phyloP scores from a whole-genome alignment of 257 asterid species.

The Gardenia jasminoides region DNA sequence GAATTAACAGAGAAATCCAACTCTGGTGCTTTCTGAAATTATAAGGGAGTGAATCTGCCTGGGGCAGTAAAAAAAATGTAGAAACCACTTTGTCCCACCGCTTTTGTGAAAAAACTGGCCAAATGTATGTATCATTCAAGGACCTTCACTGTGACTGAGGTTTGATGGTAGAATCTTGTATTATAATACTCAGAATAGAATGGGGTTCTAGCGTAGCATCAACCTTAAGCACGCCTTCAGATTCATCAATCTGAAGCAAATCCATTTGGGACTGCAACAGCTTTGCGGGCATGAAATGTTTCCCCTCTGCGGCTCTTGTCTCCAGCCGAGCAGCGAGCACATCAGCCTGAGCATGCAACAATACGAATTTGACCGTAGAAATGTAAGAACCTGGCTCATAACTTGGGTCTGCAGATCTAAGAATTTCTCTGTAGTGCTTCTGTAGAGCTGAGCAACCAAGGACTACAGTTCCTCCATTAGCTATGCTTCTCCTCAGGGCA shows the following conservation, averaged over 20 bases:
- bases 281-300: slow-evolving; percentile 81
- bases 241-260: slow-evolving; percentile 72
- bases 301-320: slow-evolving; percentile 59
- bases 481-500: slow-evolving; percentile 33
- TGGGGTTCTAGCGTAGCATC: slow-evolving; percentile 69
- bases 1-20: no score
- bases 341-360: slow-evolving; percentile 54
- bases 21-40: no score
- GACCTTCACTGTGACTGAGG: neutral
- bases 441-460: slow-evolving; percentile 74
- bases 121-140: neutral
- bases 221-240: slow-evolving; percentile 65
- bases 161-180: slow-evolving; percentile 30
- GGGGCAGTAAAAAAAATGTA: no score
- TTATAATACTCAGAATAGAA: slow-evolving; percentile 34
- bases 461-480: slow-evolving; percentile 32
- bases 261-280: slow-evolving; percentile 82
- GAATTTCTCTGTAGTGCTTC: slow-evolving; percentile 73
- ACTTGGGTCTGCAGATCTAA: slow-evolving; percentile 64
- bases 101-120: neutral
- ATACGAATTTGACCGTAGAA: slow-evolving; percentile 48
- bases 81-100: no score
- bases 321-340: slow-evolving; percentile 63
- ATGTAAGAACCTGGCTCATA: slow-evolving; percentile 34
- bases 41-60: no score